Base-by-base conservation (phyloP, 2,329 filamentous ascomycete genomes). In the Apiospora kogelbergensis region DNA sequence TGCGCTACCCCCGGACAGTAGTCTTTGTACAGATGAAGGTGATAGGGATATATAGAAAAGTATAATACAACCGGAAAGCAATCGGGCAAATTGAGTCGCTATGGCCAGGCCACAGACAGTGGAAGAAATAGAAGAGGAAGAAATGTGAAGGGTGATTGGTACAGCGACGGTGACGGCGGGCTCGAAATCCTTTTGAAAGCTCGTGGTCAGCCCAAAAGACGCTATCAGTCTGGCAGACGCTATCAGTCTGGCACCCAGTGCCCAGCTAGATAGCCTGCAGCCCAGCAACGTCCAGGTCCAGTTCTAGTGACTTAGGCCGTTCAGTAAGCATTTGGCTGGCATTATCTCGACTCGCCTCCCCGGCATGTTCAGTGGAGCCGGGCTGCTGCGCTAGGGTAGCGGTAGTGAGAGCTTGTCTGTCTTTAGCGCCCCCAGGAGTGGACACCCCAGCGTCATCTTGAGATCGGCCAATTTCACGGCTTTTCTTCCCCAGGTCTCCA, bases 381-480 rank as follows among this genome's bases (percentile, higher is more conserved):
- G 30, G 30, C 26, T 60, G 30, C 37, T 37, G 30, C 53, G 33
- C 30, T 60, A 60, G 53, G 26, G 53, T 33, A 60, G 53, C 30
- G 53, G 53, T 60, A 60, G 53, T 30, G 9, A 60, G 53, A 60
- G 53, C 53, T 60, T 60, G 53, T 60, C 26, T 60, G 53, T 3
- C 3, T 6, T 60, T 60, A 37, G 53, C 30, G 53, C 26, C 20
- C 2, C 30, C 1, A n/a, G 37, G 1, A 37, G 53, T 60, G 53
- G 53, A 37, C n/a, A n/a, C 26, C 11, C 30, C 30, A 33, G 53
- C 53, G 53, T 60, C 53, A 60, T 60, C 20, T 60, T 37, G 17
- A 60, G 53, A 60, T 60, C 53, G 53, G 53, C 53, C 53, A 60
- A n/a, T 60, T 60, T 60, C 26, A 60, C 53, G 53, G 53, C 30